phyloP scores from a whole-genome alignment of 2,329 filamentous ascomycete genomes.

The Cordyceps cicadae region DNA sequence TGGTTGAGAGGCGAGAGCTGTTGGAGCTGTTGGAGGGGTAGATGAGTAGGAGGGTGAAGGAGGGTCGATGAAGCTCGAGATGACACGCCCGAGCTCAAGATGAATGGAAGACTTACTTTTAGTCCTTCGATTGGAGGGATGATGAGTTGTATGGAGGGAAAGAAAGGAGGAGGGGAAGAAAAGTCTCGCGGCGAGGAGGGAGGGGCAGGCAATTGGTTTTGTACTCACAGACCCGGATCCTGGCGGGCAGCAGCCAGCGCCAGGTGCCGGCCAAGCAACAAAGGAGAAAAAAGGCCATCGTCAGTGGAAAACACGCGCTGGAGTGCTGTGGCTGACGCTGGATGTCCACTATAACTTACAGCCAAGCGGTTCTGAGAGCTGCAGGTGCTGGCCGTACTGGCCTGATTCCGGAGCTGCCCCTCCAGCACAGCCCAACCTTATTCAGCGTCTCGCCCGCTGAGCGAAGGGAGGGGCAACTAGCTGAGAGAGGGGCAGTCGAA shows the following conservation, averaged over 20 bases:
- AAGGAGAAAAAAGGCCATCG: not conserved
- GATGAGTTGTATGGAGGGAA: slow-evolving; percentile 1
- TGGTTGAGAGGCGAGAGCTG: not conserved
- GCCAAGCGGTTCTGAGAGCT: not conserved
- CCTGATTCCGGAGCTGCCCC: not conserved
- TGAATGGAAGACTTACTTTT: slow-evolving; percentile 3
- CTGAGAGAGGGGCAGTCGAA: not conserved
- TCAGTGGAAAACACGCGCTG: not conserved
- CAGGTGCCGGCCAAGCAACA: not conserved
- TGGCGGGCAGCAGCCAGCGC: not conserved
- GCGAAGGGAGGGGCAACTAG: not conserved
- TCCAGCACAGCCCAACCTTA: not conserved
- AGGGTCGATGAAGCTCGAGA: not conserved
- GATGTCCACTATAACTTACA: not conserved
- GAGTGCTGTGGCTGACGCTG: not conserved
- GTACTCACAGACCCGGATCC: slow-evolving; percentile 2
- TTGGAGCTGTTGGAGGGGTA: not conserved
- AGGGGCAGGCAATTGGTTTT: slow-evolving; percentile 10
- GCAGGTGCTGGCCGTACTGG: not conserved
- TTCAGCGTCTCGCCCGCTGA: not conserved
- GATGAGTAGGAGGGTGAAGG: not conserved
- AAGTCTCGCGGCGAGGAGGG: slow-evolving; percentile 5
- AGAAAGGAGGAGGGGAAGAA: slow-evolving; percentile 1
- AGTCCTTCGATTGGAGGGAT: not conserved
- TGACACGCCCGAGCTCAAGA: not conserved